Percentiles rank a stretch among this genome's conserved stretches.
Conservation (phyloP, 2,329 filamentous ascomycete species). For the Penicillium sclerotigenum region DNA sequence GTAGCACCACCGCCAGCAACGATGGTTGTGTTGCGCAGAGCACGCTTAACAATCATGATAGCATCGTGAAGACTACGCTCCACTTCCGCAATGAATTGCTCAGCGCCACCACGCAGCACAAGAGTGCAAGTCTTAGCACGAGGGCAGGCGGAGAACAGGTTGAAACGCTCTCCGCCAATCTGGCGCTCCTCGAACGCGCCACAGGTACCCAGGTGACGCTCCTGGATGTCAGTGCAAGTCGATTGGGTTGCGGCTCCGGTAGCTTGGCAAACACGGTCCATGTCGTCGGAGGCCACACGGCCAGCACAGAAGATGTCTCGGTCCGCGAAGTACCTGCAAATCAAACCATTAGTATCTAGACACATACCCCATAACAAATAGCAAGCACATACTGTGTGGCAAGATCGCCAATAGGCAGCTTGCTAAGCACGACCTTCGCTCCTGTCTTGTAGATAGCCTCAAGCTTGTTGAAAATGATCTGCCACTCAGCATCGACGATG, state of each 20-base stretch:
- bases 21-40: slow-evolving; percentile 89
- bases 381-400: slow-evolving; percentile 69
- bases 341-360: background rate
- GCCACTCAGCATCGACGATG: slow-evolving; percentile 98
- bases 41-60: slow-evolving; percentile 99
- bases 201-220: slow-evolving; percentile 86
- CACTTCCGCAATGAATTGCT: slow-evolving; percentile 98
- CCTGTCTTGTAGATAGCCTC: slow-evolving; percentile 91
- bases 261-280: slow-evolving; percentile 93
- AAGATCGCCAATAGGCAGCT: slow-evolving; percentile 93
- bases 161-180: slow-evolving; percentile 95
- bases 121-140: slow-evolving; percentile 95
- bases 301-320: slow-evolving; percentile 98
- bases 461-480: slow-evolving; percentile 99
- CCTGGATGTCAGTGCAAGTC: slow-evolving; percentile 90
- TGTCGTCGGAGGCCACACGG: slow-evolving; percentile 83
- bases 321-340: slow-evolving; percentile 76
- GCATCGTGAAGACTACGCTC: slow-evolving; percentile 97
- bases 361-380: background rate
- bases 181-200: slow-evolving; percentile 91
- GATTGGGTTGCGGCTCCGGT: slow-evolving; percentile 90
- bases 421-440: slow-evolving; percentile 95
- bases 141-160: slow-evolving; percentile 96
- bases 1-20: slow-evolving; percentile 91
- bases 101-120: slow-evolving; percentile 88